Base-by-base conservation (phyloP, 495 filamentous ascomycete species). In the Hypoxylon fuscum region DNA sequence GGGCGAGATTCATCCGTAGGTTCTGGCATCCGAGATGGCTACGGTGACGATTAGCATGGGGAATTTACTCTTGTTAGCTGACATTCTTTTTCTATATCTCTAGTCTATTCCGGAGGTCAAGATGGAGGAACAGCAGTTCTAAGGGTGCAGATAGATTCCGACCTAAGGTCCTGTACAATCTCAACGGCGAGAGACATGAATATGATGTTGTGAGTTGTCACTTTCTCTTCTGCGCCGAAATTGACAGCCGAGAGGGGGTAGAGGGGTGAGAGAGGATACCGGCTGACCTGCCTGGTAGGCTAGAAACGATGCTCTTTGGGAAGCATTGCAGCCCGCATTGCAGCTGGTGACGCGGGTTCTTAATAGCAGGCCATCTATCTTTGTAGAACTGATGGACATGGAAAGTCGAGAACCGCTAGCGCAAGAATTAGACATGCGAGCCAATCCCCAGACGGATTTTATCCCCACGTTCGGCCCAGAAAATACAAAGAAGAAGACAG, bases 321-420 rank as follows among this genome's bases (percentile, higher is more conserved):
- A 27, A 3, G 75, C 74, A 0, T n/a, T 77, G 2, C 70, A 73
- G 15, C 74, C 75, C 5, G 71, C 70, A 1, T 34, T 76, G 6
- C 54, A 61, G 10, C 53, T 76, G 9, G 70, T 45, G 12, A 51
- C 74, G 3, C 52, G 52, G 1, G 25, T 76, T 0, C 40, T 77
- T 0, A 5, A 51, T 0, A 45, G 23, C 5, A 43, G 44, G 0
- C 73, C 56, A 6, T 67, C 72, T 8, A 35, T 29, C 17, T 59
- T 73, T 37, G 8, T 29, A 0, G 58, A 47, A 4, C 15, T 74
- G 2, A 11, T 64, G 7, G 60, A 75, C 25, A 22, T 70, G 50
- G 64, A 48, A 47, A 68, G 41, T 5, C 58, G 64, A 20, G 51
- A 53, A n/a, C 22, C 17, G 4, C 42, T 70, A 4, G 0, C 14